These are phyloP conservation scores for Trichoderma atrobrunneum DNA, from an alignment of 2,329 filamentous ascomycete genomes.

Conservation along the genomic window DNA sequence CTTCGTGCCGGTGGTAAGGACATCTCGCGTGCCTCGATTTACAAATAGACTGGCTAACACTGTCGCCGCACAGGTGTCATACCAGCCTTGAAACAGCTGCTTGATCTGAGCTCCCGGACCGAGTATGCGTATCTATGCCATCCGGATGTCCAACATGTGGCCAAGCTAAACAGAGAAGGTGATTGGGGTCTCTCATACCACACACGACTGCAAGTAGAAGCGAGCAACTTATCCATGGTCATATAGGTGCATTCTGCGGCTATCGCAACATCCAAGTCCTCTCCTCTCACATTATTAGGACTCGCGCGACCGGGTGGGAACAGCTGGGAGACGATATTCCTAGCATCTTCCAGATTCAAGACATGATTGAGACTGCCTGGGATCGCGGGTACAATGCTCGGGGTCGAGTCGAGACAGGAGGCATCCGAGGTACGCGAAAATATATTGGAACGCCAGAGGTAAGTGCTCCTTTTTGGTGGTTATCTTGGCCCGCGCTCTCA, in stretches of 20 bases:
- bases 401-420: constrained; percentile 78
- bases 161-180: constrained; percentile 75
- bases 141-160: constrained; percentile 71
- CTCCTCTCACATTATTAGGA: constrained; percentile 69
- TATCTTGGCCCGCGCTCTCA: neutral
- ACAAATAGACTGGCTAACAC: neutral
- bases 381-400: constrained; percentile 75
- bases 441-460: constrained; percentile 94
- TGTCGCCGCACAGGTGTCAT: constrained; percentile 48
- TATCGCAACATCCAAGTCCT: constrained; percentile 96
- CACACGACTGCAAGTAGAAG: neutral
- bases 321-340: constrained; percentile 63
- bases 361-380: constrained; percentile 85
- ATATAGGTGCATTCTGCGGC: constrained; percentile 79
- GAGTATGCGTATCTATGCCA: constrained; percentile 77
- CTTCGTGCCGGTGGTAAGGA: constrained; percentile 51
- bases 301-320: constrained; percentile 54
- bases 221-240: neutral
- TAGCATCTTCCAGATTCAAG: constrained; percentile 77
- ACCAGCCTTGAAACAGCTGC: constrained; percentile 59
- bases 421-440: constrained; percentile 83
- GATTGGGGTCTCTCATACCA: constrained; percentile 16
- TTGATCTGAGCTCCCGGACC: constrained; percentile 60
- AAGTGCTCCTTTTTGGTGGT: constrained; percentile 22
- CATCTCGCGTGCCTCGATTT: neutral